Evolutionary conservation across 176 grass and related monocot species (phyloP).

Genomic region (Triticum monococcum): DNA sequence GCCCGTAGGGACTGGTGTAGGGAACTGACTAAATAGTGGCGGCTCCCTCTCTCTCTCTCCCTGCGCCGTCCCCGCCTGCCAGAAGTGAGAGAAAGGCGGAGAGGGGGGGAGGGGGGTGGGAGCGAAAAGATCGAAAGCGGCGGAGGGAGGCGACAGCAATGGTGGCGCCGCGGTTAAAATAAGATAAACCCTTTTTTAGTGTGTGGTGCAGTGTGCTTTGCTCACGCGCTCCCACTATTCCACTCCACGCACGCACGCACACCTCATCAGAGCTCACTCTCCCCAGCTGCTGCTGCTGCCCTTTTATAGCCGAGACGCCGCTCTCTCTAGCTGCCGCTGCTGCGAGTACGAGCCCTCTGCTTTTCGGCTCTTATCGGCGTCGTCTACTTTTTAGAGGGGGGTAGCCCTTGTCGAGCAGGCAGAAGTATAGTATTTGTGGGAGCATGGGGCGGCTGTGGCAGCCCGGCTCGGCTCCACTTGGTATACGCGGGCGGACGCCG

Average conservation of each 20-base stretch:
- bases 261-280: not conserved
- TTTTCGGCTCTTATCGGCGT: not conserved
- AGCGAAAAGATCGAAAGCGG: not conserved
- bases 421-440: not conserved
- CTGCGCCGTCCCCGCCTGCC: not conserved
- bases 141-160: constrained; percentile 23
- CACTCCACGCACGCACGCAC: constrained; percentile 17
- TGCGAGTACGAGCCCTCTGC: not conserved
- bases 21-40: not conserved
- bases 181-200: constrained; percentile 20
- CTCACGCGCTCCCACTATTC: not conserved
- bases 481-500: constrained; percentile 3
- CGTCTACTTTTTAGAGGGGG: not conserved
- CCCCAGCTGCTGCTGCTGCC: not conserved
- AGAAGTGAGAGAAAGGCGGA: not conserved
- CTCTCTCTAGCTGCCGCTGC: not conserved
- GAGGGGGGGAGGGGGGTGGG: not conserved
- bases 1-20: not conserved
- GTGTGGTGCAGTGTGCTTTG: constrained; percentile 39
- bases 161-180: constrained; percentile 43
- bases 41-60: not conserved
- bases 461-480: not conserved
- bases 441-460: constrained; percentile 1
- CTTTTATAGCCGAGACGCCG: not conserved
- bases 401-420: not conserved